These are phyloP conservation scores for Ceratocystis harringtonii DNA, from an alignment of 2,329 filamentous ascomycete genomes.

Conservation along the genomic window DNA sequence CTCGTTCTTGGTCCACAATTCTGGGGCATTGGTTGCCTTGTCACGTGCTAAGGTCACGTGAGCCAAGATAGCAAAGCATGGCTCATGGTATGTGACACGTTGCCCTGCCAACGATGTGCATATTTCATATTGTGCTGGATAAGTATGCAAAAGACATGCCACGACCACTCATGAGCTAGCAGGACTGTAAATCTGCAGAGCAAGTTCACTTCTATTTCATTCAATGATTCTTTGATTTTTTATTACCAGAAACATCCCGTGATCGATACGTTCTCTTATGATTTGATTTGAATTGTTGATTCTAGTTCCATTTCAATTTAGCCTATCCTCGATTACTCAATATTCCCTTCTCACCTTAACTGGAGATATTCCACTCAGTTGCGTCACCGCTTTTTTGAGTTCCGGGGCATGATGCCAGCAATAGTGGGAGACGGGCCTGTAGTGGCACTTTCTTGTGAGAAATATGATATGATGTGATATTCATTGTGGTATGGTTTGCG, in stretches of 20 bases:
- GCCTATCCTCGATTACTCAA: too few relatives aligned
- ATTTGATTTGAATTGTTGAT: too few relatives aligned
- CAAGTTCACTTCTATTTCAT: not conserved
- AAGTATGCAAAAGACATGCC: not conserved
- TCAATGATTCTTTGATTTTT: not conserved
- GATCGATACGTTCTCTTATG: too few relatives aligned
- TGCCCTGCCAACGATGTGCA: not conserved
- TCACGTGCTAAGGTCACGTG: not conserved
- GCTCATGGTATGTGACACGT: slow-evolving; percentile 1
- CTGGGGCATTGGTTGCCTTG: not conserved
- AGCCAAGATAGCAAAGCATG: not conserved
- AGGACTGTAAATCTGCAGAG: not conserved
- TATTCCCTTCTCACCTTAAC: too few relatives aligned
- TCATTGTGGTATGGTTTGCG: not conserved
- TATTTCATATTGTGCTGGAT: not conserved
- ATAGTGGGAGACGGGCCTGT: slow-evolving; percentile 46
- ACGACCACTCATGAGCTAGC: not conserved
- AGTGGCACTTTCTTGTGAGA: slow-evolving; percentile 52
- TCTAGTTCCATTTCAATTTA: too few relatives aligned
- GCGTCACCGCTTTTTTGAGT: not conserved
- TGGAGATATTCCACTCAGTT: not conserved
- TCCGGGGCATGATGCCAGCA: slow-evolving; percentile 37
- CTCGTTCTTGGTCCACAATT: not conserved
- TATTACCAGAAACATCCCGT: not conserved
- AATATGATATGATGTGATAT: not conserved